Percentiles rank a stretch among this genome's conserved stretches.
phyloP scores from a whole-genome alignment of 192 early-diverging fungal species.

The Phycomyces nitens region DNA sequence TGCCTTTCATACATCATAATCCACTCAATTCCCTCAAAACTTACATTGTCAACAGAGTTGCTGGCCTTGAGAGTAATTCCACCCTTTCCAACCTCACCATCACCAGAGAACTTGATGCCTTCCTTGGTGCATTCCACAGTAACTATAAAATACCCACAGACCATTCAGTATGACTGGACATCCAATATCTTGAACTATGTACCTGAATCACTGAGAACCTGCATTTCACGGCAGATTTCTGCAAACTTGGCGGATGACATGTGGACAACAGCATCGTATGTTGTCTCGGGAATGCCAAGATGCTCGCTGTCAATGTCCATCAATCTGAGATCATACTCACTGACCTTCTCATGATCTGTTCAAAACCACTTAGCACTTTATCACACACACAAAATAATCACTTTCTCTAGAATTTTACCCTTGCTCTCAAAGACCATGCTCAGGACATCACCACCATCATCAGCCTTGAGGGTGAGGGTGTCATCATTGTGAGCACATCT shows the following conservation, averaged over 20 bases:
- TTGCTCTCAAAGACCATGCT: slow-evolving; percentile 71
- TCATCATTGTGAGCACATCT: slow-evolving; percentile 92
- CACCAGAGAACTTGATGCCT: slow-evolving; percentile 83
- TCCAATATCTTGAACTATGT: too few relatives aligned
- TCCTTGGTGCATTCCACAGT: slow-evolving; percentile 91
- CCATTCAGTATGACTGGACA: too few relatives aligned
- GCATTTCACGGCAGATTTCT: slow-evolving; percentile 86
- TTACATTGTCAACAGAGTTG: slow-evolving; percentile 70
- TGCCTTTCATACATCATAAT: too few relatives aligned
- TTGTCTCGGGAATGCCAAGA: slow-evolving; percentile 91
- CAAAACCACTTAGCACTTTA: too few relatives aligned
- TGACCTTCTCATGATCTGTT: slow-evolving; percentile 60
- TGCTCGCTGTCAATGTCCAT: slow-evolving; percentile 98
- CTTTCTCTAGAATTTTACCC: slow-evolving; percentile 38
- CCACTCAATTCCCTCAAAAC: too few relatives aligned
- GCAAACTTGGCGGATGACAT: slow-evolving; percentile 91
- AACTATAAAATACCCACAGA: slow-evolving; percentile 45
- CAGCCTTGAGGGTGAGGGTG: slow-evolving; percentile 85
- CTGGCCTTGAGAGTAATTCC: slow-evolving; percentile 74
- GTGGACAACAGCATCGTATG: slow-evolving; percentile 84
- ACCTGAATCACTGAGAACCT: slow-evolving; percentile 82
- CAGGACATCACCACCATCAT: slow-evolving; percentile 81
- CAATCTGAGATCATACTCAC: slow-evolving; percentile 95
- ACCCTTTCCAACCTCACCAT: slow-evolving; percentile 88
- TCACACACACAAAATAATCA: too few relatives aligned